Percentiles rank a stretch among this genome's conserved stretches.
Evolutionary conservation across 192 early-diverging fungal species (phyloP).

Genomic region (Radiomyces spectabilis): DNA sequence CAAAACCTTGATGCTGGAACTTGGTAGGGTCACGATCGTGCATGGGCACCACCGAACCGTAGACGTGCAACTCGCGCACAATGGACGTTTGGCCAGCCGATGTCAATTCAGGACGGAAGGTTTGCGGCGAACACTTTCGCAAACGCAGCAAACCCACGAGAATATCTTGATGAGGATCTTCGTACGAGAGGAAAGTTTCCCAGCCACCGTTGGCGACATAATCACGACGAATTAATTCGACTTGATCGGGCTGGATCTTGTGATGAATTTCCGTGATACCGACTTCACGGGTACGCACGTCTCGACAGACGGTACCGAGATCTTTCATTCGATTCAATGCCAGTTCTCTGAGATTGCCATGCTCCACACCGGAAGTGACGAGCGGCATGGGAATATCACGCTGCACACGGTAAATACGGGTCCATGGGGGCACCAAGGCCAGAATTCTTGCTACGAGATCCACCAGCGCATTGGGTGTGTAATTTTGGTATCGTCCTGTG

Average conservation of each 20-base stretch:
- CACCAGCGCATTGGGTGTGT: slow-evolving; percentile 91
- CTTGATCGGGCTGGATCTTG: slow-evolving; percentile 89
- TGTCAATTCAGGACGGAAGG: slow-evolving; percentile 90
- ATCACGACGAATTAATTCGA: slow-evolving; percentile 95
- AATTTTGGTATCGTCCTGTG: slow-evolving; percentile 96
- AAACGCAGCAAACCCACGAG: slow-evolving; percentile 90
- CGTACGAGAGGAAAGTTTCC: slow-evolving; percentile 99
- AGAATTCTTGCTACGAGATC: slow-evolving; percentile 94
- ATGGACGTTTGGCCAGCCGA: slow-evolving; percentile 74
- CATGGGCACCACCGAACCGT: slow-evolving; percentile 93
- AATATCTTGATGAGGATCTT: slow-evolving; percentile 96
- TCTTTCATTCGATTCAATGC: slow-evolving; percentile 95
- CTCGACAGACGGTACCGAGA: slow-evolving; percentile 90
- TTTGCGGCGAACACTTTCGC: slow-evolving; percentile 82
- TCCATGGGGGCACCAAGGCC: slow-evolving; percentile 98
- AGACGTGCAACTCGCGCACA: slow-evolving; percentile 97
- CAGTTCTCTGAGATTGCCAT: slow-evolving; percentile 94
- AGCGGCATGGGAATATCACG: slow-evolving; percentile 99
- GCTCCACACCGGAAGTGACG: slow-evolving; percentile 96
- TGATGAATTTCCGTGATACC: slow-evolving; percentile 98
- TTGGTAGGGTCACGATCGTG: slow-evolving; percentile 94
- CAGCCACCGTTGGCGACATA: slow-evolving; percentile 97
- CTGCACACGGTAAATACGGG: slow-evolving; percentile 96
- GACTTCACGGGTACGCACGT: slow-evolving; percentile 97
- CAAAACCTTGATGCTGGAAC: slow-evolving; percentile 99